Base-by-base conservation (phyloP, 257 asterid species). In the Craterostigma plantagineum region DNA sequence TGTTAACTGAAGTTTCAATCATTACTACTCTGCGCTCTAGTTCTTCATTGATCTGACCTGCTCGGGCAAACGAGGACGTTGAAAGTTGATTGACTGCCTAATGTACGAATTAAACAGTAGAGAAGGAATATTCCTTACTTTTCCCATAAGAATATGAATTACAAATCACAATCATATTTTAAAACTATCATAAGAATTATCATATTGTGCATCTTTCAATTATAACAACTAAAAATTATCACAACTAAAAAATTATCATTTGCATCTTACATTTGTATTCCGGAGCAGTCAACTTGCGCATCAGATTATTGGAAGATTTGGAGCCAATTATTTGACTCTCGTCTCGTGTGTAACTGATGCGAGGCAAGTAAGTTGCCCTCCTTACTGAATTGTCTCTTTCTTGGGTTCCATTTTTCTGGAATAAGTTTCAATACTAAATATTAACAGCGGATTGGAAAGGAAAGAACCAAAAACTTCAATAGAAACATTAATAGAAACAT, bases 221-320 rank as follows among this genome's bases (percentile, higher is more conserved):
- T 23, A 23, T 2, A 2, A 23, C n/a, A n/a, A n/a, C n/a, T n/a
- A n/a, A n/a, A n/a, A n/a, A n/a, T n/a, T n/a, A n/a, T n/a, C n/a
- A n/a, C n/a, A n/a, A n/a, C n/a, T n/a, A n/a, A n/a, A n/a, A n/a
- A n/a, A n/a, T n/a, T n/a, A n/a, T n/a, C n/a, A n/a, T n/a, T n/a
- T n/a, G n/a, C n/a, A n/a, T 54, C 93, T 58, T 65, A 90, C 94
- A 77, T 73, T 73, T 77, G 59, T 63, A 33, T 39, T 90, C 99
- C 52, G 72, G 78, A 62, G 49, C 49, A 30, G 95, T 56, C 86
- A 85, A 69, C 50, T 73, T 83, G 70, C 81, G 91, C 56, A 60
- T 54, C 45, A 60, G 51, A 64, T 63, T 77, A 65, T 70, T 60
- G 58, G 84, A 68, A 61, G 75, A 48, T 71, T 75, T 79, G 54